Evolutionary conservation across 106 monocot genomes (phyloP).

Genomic region (Hemerocallis citrina): DNA sequence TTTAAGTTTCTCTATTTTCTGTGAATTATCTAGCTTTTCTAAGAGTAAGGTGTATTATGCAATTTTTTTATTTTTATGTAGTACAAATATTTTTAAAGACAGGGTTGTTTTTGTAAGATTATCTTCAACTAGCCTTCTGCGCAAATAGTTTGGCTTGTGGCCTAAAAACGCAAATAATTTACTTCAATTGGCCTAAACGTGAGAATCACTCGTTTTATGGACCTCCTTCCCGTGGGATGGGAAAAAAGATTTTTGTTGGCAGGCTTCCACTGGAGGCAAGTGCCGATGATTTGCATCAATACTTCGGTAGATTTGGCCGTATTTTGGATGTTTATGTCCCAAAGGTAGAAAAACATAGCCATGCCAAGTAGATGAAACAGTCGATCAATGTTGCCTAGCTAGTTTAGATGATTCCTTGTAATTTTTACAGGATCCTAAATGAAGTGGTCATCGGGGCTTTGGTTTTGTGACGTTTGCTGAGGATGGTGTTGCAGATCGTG

Average conservation of each 20-base stretch:
- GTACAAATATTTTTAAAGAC: too few species aligned
- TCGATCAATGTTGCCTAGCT: neutral
- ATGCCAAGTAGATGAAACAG: neutral
- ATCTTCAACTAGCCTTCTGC: too few species aligned
- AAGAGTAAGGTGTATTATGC: too few species aligned
- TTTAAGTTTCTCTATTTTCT: too few species aligned
- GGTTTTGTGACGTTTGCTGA: slow-evolving; percentile 99
- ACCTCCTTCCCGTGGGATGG: slow-evolving; percentile 46
- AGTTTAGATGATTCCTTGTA: slow-evolving; percentile 1
- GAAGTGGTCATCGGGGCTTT: slow-evolving; percentile 89
- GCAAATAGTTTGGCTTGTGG: too few species aligned
- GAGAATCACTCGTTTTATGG: too few species aligned
- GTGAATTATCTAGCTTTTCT: too few species aligned
- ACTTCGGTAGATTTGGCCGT: slow-evolving; percentile 91
- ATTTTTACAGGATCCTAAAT: slow-evolving; percentile 75
- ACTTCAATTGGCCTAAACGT: too few species aligned
- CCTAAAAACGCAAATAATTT: too few species aligned
- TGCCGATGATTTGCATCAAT: slow-evolving; percentile 74
- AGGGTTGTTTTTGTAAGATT: too few species aligned
- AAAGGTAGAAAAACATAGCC: slow-evolving; percentile 39
- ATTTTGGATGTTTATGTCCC: slow-evolving; percentile 92
- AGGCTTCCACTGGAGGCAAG: slow-evolving; percentile 94
- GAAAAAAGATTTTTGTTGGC: slow-evolving; percentile 94
- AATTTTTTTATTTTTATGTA: too few species aligned
- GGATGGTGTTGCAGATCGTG: slow-evolving; percentile 93